Base-by-base conservation (phyloP, 208 protist genomes). In the Wallacemonas sp. region DNA sequence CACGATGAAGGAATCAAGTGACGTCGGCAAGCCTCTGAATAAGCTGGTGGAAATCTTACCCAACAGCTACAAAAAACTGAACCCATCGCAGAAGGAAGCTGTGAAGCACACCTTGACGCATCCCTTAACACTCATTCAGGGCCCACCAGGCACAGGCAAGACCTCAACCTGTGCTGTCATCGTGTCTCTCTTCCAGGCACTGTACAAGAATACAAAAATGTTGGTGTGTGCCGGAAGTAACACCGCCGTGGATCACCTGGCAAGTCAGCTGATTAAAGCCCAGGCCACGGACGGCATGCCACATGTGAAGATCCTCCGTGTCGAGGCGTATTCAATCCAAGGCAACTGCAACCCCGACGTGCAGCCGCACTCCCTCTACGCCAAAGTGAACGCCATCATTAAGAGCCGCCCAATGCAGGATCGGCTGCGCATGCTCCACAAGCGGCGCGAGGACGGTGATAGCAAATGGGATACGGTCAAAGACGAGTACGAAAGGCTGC, bases 161-260 rank as follows among this genome's bases (percentile, higher is more conserved):
- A 99, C 98, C 2, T 86, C 98, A 9, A 99, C 97, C 2, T 95
- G 85, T 6, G 97, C 97, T 0, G 88, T 95, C 14, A 90, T 99
- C 51, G 93, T 99, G 4, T 98, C 98, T 55, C 92, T 99, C 53
- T 56, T 99, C 9, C 67, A 82, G 4, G 26, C 88, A 19, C 26
- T 79, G 30, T 45, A 84, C 47, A 44, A 63, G n/a, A n/a, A n/a
- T 24, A 59, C 82, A 14, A 63, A 80, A 41, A 72, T 88, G 42
- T 47, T 91, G 15, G 81, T 85, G 58, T 81, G 91, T 68, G 97
- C 98, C 2, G 98, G 98, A 22, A 92, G 76, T 24, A 99, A 99
- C 74, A 91, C 99, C 6, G 98, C 98, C 19, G 98, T 99, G 14
- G 98, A 99, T 68, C 98, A 99, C 59, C 80, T 99, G 0, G 84